Evolutionary conservation across 805 yeast species (phyloP).

Genomic region (Metschnikowia lunata): DNA sequence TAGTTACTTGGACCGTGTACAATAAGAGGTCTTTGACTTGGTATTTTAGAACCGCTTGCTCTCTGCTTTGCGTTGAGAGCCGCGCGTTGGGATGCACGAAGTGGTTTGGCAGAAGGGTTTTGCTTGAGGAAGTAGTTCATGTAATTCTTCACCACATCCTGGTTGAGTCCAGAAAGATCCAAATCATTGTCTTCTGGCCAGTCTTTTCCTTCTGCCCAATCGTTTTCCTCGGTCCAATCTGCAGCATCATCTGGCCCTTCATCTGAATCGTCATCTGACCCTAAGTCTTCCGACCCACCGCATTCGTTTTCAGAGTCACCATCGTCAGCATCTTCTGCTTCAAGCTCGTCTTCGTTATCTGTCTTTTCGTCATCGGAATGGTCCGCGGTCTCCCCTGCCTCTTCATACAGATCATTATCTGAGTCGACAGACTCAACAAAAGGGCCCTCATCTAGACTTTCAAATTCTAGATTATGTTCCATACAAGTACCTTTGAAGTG

Average conservation of each 20-base stretch:
- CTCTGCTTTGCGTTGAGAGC: background rate
- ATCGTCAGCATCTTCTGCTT: background rate
- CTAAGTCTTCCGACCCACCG: background rate
- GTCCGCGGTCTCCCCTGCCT: background rate
- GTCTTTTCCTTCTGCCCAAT: conserved; percentile 5
- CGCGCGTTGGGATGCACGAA: background rate
- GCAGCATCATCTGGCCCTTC: conserved; percentile 1
- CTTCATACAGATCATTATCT: background rate
- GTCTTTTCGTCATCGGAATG: background rate
- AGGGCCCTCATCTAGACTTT: background rate
- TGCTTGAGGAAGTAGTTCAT: conserved; percentile 11
- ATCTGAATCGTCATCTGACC: background rate
- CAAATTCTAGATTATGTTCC: conserved; percentile 24
- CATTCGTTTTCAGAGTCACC: conserved; percentile 2
- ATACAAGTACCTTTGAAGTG: conserved; percentile 47
- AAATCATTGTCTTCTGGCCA: conserved; percentile 3
- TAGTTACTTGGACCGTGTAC: conserved; percentile 6
- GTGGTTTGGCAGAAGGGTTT: conserved; percentile 2
- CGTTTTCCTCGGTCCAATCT: conserved; percentile 2
- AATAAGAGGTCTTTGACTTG: conserved; percentile 2
- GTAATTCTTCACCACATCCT: conserved; percentile 10
- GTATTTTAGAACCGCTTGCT: background rate
- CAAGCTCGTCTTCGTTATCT: background rate
- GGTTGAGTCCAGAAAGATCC: conserved; percentile 4
- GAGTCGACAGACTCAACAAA: background rate